Conservation (phyloP, 208 protist species). For the Crithidia thermophila region DNA sequence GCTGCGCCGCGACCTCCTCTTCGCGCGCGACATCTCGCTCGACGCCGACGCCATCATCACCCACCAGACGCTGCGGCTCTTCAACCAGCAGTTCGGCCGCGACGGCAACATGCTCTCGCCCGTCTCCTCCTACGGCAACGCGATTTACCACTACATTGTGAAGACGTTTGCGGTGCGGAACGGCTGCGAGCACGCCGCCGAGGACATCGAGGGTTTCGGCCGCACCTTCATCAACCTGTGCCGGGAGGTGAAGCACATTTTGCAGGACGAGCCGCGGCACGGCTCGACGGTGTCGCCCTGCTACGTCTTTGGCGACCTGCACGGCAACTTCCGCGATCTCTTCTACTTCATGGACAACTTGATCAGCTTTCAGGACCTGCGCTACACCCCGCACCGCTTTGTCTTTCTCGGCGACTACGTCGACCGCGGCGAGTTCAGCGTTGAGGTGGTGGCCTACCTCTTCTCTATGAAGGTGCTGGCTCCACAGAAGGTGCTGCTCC, state of each 20-base stretch:
- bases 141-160: conserved; percentile 89
- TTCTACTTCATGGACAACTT: conserved; percentile 95
- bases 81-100: conserved; percentile 69
- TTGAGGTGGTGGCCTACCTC: conserved; percentile 92
- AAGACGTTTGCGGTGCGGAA: conserved; percentile 85
- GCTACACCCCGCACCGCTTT: conserved; percentile 94
- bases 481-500: conserved; percentile 91
- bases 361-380: conserved; percentile 90
- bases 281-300: conserved; percentile 74
- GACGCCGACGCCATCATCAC: conserved; percentile 86
- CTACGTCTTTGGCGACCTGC: conserved; percentile 95
- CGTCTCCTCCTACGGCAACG: conserved; percentile 71
- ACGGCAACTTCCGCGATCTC: conserved; percentile 95
- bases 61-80: conserved; percentile 69
- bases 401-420: conserved; percentile 99
- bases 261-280: conserved; percentile 79
- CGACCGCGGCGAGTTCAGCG: conserved; percentile 95
- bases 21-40: conserved; percentile 65
- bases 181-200: conserved; percentile 72
- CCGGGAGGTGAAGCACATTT: conserved; percentile 66
- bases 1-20: conserved; percentile 43
- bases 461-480: conserved; percentile 93
- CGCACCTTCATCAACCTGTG: conserved; percentile 82
- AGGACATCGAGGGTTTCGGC: conserved; percentile 85
- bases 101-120: conserved; percentile 52